Conservation (phyloP, 2,329 filamentous ascomycete genomes). For the Colletotrichum lini region DNA sequence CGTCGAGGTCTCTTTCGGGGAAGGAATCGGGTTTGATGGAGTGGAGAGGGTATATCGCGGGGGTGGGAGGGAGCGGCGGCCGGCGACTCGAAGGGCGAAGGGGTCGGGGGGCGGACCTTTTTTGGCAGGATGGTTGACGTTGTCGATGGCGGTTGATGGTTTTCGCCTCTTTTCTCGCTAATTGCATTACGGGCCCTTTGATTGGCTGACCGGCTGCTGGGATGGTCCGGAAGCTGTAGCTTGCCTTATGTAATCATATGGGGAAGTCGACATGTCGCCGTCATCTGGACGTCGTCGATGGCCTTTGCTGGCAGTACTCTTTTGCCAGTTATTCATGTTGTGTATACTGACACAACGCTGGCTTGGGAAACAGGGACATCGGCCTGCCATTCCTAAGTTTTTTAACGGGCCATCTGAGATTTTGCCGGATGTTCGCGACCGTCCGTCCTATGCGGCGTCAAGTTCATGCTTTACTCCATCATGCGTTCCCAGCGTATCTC, state of each 20-base stretch:
- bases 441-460: background rate
- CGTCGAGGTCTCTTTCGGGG: conserved; percentile 13
- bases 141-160: conserved; percentile 34
- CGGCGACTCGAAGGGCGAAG: conserved; percentile 27
- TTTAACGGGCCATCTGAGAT: background rate
- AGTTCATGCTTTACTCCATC: background rate
- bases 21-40: conserved; percentile 11
- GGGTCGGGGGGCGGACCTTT: conserved; percentile 22
- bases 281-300: background rate
- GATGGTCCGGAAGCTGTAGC: conserved; percentile 13
- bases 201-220: conserved; percentile 31
- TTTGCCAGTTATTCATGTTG: background rate
- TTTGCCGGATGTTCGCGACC: too few species aligned
- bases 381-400: too few species aligned
- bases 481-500: too few species aligned
- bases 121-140: conserved; percentile 34
- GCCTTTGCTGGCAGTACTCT: background rate
- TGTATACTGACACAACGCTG: background rate
- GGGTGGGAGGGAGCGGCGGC: conserved; percentile 16
- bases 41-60: conserved; percentile 36
- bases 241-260: conserved; percentile 29
- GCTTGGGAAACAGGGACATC: too few species aligned
- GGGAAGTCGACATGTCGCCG: conserved; percentile 1
- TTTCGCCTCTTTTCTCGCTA: conserved; percentile 41
- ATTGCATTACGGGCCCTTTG: conserved; percentile 30